phyloP scores from a whole-genome alignment of 1,139 yeast genomes.

The Zygoascus meyerae region DNA sequence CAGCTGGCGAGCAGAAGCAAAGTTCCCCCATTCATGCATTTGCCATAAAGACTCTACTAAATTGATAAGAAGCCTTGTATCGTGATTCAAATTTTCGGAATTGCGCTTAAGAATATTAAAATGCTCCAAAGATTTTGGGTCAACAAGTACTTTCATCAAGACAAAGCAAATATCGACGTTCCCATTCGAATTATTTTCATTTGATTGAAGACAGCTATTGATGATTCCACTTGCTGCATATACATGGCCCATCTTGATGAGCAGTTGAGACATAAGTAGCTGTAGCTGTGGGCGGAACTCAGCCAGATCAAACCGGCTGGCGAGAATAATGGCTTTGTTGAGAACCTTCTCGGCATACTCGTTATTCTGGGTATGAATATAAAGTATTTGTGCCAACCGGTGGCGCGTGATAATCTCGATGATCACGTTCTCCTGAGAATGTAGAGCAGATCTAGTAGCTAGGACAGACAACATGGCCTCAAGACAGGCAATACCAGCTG shows the following conservation, averaged over 20 bases:
- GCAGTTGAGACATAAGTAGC: slow-evolving; percentile 11
- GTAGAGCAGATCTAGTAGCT: neutral
- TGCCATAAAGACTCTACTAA: slow-evolving; percentile 4
- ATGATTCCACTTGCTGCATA: slow-evolving; percentile 12
- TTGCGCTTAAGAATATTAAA: no score
- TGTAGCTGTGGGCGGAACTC: slow-evolving; percentile 12
- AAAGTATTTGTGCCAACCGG: slow-evolving; percentile 13
- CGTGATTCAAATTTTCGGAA: neutral
- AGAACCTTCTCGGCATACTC: slow-evolving; percentile 12
- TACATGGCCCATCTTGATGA: slow-evolving; percentile 6
- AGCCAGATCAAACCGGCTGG: slow-evolving; percentile 8
- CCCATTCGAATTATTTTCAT: neutral
- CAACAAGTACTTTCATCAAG: slow-evolving; percentile 2
- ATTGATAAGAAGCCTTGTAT: neutral
- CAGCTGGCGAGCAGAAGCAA: slow-evolving; percentile 1
- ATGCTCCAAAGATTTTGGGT: neutral
- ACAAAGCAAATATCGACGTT: neutral
- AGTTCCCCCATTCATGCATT: slow-evolving; percentile 3
- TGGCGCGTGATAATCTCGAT: slow-evolving; percentile 7
- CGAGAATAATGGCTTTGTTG: slow-evolving; percentile 12
- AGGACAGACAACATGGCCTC: slow-evolving; percentile 9
- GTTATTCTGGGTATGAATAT: slow-evolving; percentile 10
- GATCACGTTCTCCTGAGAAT: neutral
- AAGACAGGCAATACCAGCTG: slow-evolving; percentile 10
- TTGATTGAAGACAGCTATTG: neutral